Conservation (phyloP, 495 filamentous ascomycete genomes). For the Penicillium salamii region DNA sequence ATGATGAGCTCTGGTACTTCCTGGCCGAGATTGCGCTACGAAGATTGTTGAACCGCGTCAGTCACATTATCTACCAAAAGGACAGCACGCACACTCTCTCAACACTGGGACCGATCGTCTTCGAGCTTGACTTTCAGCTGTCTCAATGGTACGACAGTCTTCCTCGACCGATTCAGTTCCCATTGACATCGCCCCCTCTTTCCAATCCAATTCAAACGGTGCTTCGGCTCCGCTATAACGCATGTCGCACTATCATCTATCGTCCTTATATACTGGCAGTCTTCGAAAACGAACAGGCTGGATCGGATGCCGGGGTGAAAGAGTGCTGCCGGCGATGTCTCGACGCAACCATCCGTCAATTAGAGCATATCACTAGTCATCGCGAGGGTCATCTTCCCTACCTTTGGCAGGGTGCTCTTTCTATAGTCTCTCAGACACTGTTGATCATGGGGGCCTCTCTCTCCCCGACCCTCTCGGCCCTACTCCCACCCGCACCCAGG, state of each 20-base stretch:
- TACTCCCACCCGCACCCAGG: slow-evolving; percentile 59
- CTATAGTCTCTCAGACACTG: slow-evolving; percentile 75
- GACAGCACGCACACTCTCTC: slow-evolving; percentile 65
- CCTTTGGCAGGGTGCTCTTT: slow-evolving; percentile 79
- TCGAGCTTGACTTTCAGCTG: slow-evolving; percentile 77
- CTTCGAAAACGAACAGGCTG: slow-evolving; percentile 70
- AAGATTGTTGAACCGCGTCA: slow-evolving; percentile 73
- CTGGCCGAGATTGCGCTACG: slow-evolving; percentile 76
- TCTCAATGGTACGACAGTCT: slow-evolving; percentile 82
- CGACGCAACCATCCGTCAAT: slow-evolving; percentile 76
- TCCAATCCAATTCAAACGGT: slow-evolving; percentile 77
- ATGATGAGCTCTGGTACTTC: slow-evolving; percentile 82
- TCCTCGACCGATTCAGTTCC: slow-evolving; percentile 71
- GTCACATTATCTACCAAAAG: slow-evolving; percentile 77
- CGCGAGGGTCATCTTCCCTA: slow-evolving; percentile 86
- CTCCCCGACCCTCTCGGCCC: slow-evolving; percentile 65
- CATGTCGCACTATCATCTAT: slow-evolving; percentile 82
- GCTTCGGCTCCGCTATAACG: slow-evolving; percentile 73
- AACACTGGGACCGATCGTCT: slow-evolving; percentile 70
- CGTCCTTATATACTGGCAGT: slow-evolving; percentile 79
- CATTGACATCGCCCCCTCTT: slow-evolving; percentile 60
- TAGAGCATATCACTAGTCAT: slow-evolving; percentile 75
- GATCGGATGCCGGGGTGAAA: slow-evolving; percentile 63
- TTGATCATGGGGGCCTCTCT: slow-evolving; percentile 82
- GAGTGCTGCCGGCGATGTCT: slow-evolving; percentile 78